Percentiles rank a stretch among this genome's conserved stretches.
Conservation (phyloP, 352 stramenopile genomes). For the Pythium brassicae region DNA sequence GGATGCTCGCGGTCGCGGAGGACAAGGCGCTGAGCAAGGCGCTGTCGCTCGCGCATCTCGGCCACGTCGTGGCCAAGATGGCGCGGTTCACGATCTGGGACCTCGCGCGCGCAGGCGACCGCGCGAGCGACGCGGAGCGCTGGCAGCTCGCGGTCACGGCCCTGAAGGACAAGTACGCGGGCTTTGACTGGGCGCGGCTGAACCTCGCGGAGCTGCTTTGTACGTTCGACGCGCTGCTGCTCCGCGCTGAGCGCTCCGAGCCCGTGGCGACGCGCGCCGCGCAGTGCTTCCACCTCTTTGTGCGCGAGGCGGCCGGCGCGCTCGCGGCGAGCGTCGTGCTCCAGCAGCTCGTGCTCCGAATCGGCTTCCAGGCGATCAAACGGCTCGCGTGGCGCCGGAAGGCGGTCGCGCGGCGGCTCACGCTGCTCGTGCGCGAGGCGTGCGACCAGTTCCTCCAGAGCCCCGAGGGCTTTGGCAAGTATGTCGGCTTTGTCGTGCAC, state of each 20-base stretch:
- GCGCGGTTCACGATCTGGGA: slow-evolving; percentile 56
- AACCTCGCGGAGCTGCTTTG: slow-evolving; percentile 59
- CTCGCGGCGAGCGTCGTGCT: slow-evolving; percentile 36
- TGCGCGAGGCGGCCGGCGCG: slow-evolving; percentile 34
- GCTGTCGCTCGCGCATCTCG: slow-evolving; percentile 50
- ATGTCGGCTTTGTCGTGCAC: slow-evolving; percentile 71
- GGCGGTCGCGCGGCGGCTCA: slow-evolving; percentile 29
- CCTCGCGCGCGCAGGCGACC: slow-evolving; percentile 27
- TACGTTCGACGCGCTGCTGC: slow-evolving; percentile 57
- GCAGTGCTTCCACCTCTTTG: slow-evolving; percentile 65
- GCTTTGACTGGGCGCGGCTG: slow-evolving; percentile 58
- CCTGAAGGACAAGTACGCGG: slow-evolving; percentile 66
- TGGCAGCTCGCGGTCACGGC: slow-evolving; percentile 44
- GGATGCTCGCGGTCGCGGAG: slow-evolving; percentile 47
- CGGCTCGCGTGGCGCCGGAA: slow-evolving; percentile 27
- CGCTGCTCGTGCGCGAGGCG: slow-evolving; percentile 49
- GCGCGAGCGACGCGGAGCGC: slow-evolving; percentile 24
- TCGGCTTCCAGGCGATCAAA: slow-evolving; percentile 67
- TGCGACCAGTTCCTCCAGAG: slow-evolving; percentile 67
- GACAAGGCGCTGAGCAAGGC: slow-evolving; percentile 30
- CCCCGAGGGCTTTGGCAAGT: slow-evolving; percentile 71
- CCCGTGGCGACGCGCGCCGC: slow-evolving; percentile 45
- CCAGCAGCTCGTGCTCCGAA: slow-evolving; percentile 63
- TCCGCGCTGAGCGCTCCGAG: slow-evolving; percentile 32
- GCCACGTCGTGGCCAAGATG: slow-evolving; percentile 66